These are phyloP conservation scores for Cardamine occulta DNA, from an alignment of 345 rosid genomes.

Conservation along the genomic window DNA sequence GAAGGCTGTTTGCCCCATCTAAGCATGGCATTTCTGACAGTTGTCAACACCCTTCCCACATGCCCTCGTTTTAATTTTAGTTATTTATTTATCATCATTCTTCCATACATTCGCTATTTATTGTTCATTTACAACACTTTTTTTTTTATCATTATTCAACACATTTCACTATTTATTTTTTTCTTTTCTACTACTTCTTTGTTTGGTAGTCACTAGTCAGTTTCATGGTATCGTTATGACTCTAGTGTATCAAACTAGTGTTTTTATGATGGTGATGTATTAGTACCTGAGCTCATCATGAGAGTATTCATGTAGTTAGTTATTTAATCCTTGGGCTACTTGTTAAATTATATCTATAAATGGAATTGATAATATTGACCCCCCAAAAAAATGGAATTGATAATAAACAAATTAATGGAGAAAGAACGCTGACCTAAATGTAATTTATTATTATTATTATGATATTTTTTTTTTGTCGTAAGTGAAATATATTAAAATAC, in stretches of 20 bases:
- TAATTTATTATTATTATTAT: not conserved
- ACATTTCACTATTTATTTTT: not conserved
- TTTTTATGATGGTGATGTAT: not conserved
- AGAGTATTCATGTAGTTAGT: not conserved
- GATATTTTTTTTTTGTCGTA: no score
- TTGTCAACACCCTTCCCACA: constrained; percentile 42
- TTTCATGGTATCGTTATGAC: constrained; percentile 2
- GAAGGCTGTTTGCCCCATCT: constrained; percentile 44
- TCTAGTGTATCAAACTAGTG: not conserved
- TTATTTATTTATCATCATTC: constrained; percentile 16
- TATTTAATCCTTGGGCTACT: constrained; percentile 14
- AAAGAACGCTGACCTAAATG: not conserved
- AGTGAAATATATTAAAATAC: not conserved
- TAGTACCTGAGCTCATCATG: constrained; percentile 10
- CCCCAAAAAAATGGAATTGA: not conserved
- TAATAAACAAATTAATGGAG: not conserved
- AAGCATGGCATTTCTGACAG: constrained; percentile 45
- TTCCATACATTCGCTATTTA: constrained; percentile 34
- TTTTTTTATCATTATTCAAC: not conserved
- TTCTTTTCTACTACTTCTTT: not conserved
- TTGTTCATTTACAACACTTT: constrained; percentile 13
- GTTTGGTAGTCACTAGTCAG: not conserved
- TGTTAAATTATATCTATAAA: not conserved
- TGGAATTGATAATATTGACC: not conserved
- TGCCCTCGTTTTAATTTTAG: constrained; percentile 9